Conservation (phyloP, 495 filamentous ascomycete species). For the Penicillium manginii region DNA sequence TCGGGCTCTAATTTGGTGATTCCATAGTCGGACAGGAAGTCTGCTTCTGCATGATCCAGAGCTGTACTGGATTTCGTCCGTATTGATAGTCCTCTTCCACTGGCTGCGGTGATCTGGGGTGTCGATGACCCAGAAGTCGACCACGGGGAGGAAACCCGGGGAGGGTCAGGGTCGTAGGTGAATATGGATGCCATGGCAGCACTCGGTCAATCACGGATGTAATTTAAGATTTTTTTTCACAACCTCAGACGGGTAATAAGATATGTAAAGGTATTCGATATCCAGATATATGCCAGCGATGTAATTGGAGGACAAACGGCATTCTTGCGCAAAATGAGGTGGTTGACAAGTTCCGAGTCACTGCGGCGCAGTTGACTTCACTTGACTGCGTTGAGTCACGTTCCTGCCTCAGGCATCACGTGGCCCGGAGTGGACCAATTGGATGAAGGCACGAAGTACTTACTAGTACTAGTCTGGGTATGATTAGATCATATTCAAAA, state of each 20-base stretch:
- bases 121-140: constrained; percentile 55
- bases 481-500: no score
- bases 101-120: constrained; percentile 31
- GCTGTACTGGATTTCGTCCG: constrained; percentile 31
- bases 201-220: not conserved
- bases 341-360: constrained; percentile 6
- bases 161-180: constrained; percentile 88
- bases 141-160: constrained; percentile 90
- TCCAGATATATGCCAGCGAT: not conserved
- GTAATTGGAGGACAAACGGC: constrained; percentile 11
- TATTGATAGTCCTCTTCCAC: constrained; percentile 26
- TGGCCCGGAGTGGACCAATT: constrained; percentile 4
- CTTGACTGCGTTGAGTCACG: constrained; percentile 24
- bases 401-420: constrained; percentile 27
- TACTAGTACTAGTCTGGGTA: not conserved
- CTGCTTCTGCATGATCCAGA: constrained; percentile 43
- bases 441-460: not conserved
- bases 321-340: constrained; percentile 15
- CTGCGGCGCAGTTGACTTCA: constrained; percentile 1
- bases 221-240: not conserved
- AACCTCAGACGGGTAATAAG: constrained; percentile 5
- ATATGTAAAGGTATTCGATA: constrained; percentile 23
- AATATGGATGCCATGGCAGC: constrained; percentile 95
- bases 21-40: constrained; percentile 66
- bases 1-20: constrained; percentile 83